These are phyloP conservation scores for Piper betle DNA, from an alignment of 164 flowering plant genomes.

Conservation along the genomic window DNA sequence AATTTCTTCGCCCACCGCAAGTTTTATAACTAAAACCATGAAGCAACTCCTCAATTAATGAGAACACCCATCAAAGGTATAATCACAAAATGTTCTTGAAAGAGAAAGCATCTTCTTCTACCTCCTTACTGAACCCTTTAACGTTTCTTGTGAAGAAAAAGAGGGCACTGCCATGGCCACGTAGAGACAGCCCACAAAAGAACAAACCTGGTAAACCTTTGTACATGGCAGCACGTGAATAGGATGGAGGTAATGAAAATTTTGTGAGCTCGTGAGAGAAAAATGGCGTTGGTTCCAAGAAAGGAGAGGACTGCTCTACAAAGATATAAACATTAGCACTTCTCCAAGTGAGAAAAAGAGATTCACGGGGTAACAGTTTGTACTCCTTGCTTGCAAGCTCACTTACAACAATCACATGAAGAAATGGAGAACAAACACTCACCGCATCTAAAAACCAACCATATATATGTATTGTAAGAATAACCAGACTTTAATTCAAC, in stretches of 20 bases:
- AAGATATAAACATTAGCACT: no score
- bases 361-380: slow-evolving; percentile 32
- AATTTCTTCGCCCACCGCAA: neutral
- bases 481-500: neutral
- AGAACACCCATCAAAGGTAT: neutral
- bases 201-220: slow-evolving; percentile 27
- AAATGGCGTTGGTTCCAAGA: slow-evolving; percentile 25
- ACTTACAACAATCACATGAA: slow-evolving; percentile 1
- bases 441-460: neutral
- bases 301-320: slow-evolving; percentile 4
- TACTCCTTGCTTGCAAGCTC: slow-evolving; percentile 11
- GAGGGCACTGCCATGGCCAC: slow-evolving; percentile 15
- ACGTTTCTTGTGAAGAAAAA: slow-evolving; percentile 20
- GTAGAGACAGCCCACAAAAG: slow-evolving; percentile 40
- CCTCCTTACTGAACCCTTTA: neutral
- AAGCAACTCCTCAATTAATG: neutral
- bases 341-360: slow-evolving; percentile 10
- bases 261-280: neutral
- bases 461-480: neutral
- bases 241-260: slow-evolving; percentile 8
- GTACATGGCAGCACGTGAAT: slow-evolving; percentile 47
- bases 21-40: slow-evolving; percentile 5
- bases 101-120: slow-evolving; percentile 3
- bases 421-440: neutral
- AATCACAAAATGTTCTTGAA: neutral